Conservation (phyloP, 1,284 basidiomycete species). For the Fomes fomentarius region DNA sequence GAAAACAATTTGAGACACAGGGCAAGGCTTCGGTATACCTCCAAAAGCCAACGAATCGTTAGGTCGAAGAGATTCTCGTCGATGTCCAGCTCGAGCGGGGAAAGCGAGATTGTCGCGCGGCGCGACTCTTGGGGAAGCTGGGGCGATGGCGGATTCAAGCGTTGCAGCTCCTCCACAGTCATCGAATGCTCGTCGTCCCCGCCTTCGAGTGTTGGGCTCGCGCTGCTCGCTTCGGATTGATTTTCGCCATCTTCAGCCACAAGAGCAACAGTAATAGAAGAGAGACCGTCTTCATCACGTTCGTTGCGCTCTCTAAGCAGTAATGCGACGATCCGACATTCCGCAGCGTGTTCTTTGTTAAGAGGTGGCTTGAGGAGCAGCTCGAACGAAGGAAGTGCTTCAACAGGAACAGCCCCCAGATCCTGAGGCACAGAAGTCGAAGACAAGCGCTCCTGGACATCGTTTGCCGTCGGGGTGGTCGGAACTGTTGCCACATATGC, state of each 20-base stretch:
- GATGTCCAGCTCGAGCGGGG: conserved; percentile 26
- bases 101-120: background rate
- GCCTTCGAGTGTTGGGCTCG: background rate
- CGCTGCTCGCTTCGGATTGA: conserved; percentile 8
- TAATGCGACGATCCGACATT: conserved; percentile 43
- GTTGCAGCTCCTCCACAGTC: background rate
- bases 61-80: conserved; percentile 35
- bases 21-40: conserved; percentile 31
- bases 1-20: no score
- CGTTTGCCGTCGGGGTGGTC: conserved; percentile 19
- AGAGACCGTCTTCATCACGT: conserved; percentile 37
- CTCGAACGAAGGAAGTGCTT: conserved; percentile 50
- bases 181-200: conserved; percentile 1
- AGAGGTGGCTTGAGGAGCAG: conserved; percentile 38
- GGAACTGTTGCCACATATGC: conserved; percentile 25
- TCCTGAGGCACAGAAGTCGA: background rate
- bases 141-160: background rate
- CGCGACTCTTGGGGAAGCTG: background rate
- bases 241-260: conserved; percentile 15
- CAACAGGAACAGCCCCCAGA: conserved; percentile 44
- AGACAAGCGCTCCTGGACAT: background rate
- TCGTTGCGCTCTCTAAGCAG: conserved; percentile 44
- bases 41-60: conserved; percentile 46
- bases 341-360: conserved; percentile 45
- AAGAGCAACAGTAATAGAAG: no score